These are phyloP conservation scores for Microbotryomycetes sp. DNA, from an alignment of 1,284 basidiomycete genomes.

Conservation along the genomic window DNA sequence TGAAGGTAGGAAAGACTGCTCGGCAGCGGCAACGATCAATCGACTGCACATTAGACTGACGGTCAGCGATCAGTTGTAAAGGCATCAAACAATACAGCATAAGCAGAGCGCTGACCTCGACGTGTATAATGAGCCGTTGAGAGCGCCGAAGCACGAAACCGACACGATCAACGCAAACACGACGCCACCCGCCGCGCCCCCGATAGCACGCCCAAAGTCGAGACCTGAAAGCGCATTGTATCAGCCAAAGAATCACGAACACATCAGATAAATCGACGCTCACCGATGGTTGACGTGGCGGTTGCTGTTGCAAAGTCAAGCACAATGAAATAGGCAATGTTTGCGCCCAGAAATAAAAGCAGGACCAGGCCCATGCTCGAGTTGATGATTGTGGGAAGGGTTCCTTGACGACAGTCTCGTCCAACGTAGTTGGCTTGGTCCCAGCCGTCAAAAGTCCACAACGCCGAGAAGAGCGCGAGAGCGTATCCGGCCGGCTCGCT, in stretches of 20 bases:
- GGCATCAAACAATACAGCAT: background rate
- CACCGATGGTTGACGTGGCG: constrained; percentile 59
- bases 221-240: constrained; percentile 2
- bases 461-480: constrained; percentile 84
- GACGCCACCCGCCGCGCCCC: constrained; percentile 76
- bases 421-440: constrained; percentile 52
- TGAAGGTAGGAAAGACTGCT: constrained; percentile 77
- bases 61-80: background rate
- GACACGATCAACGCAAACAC: constrained; percentile 86
- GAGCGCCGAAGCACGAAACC: constrained; percentile 85
- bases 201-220: constrained; percentile 81
- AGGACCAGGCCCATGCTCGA: constrained; percentile 53
- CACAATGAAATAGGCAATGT: constrained; percentile 86
- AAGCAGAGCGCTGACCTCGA: constrained; percentile 40
- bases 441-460: constrained; percentile 57
- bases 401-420: constrained; percentile 34
- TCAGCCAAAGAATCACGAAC: background rate
- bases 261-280: constrained; percentile 56
- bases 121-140: constrained; percentile 81
- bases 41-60: constrained; percentile 49
- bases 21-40: constrained; percentile 78
- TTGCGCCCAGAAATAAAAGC: constrained; percentile 52
- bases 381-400: constrained; percentile 33
- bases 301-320: constrained; percentile 51
- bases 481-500: constrained; percentile 76